Conservation (phyloP, 2,329 filamentous ascomycete genomes). For the Colletotrichum navitas region DNA sequence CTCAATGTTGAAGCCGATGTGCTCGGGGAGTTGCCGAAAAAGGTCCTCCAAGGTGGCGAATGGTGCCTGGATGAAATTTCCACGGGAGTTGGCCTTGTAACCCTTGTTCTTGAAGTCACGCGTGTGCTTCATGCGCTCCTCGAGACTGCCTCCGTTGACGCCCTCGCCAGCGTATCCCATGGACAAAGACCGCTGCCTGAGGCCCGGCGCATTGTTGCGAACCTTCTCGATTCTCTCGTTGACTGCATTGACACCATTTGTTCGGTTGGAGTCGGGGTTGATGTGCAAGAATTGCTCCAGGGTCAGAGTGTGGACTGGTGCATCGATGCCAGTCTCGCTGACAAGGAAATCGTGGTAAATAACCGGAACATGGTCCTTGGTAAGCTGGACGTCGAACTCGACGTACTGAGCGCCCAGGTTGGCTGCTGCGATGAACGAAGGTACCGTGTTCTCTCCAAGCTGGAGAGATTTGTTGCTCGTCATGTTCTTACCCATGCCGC, state of each 20-base stretch:
- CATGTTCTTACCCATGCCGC: slow-evolving; percentile 90
- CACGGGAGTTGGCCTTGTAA: slow-evolving; percentile 94
- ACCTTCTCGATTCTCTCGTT: slow-evolving; percentile 48
- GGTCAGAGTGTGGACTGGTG: slow-evolving; percentile 93
- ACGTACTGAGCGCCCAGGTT: slow-evolving; percentile 87
- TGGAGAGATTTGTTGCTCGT: slow-evolving; percentile 88
- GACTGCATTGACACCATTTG: slow-evolving; percentile 44
- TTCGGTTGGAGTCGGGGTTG: slow-evolving; percentile 64
- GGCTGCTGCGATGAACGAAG: slow-evolving; percentile 95
- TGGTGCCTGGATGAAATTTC: slow-evolving; percentile 93
- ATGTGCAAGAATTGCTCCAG: slow-evolving; percentile 96
- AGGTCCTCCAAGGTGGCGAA: slow-evolving; percentile 96
- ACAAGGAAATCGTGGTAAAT: slow-evolving; percentile 99
- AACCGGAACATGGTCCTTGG: slow-evolving; percentile 98
- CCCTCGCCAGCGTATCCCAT: slow-evolving; percentile 63
- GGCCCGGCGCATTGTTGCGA: slow-evolving; percentile 48
- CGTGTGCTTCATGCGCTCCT: slow-evolving; percentile 97
- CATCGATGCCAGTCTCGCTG: slow-evolving; percentile 96
- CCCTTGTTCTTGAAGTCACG: slow-evolving; percentile 94
- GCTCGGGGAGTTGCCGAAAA: slow-evolving; percentile 84
- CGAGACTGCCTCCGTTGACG: slow-evolving; percentile 55
- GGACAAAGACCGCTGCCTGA: slow-evolving; percentile 65
- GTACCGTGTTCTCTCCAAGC: slow-evolving; percentile 94
- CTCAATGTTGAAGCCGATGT: slow-evolving; percentile 97
- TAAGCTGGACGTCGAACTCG: slow-evolving; percentile 91